phyloP scores from a whole-genome alignment of 108 stramenopile species.

The Stephanodiscus triporus region DNA sequence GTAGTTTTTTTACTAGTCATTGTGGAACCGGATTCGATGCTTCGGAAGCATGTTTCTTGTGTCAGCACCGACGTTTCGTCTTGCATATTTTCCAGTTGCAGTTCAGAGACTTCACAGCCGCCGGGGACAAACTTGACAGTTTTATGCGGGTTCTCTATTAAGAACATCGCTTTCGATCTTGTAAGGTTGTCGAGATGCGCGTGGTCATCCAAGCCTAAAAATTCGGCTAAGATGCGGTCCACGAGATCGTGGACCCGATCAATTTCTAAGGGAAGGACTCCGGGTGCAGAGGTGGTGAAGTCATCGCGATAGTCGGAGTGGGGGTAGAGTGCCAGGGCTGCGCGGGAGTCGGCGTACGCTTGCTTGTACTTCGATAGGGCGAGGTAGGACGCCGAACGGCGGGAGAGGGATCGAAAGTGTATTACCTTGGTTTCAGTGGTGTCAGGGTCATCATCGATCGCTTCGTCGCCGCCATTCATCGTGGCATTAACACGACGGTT shows the following conservation, averaged over 20 bases:
- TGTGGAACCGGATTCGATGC: not conserved
- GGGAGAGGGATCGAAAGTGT: constrained; percentile 63
- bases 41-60: not conserved
- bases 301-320: constrained; percentile 7
- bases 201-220: not conserved
- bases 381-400: constrained; percentile 70
- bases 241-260: constrained; percentile 27
- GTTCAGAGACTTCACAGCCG: not conserved
- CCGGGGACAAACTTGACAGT: not conserved
- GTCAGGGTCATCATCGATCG: not conserved
- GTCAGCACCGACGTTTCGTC: not conserved
- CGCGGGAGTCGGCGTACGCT: constrained; percentile 72
- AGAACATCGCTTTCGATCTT: not conserved
- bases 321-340: constrained; percentile 53
- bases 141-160: not conserved
- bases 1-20: not conserved
- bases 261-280: constrained; percentile 15
- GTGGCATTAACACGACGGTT: not conserved
- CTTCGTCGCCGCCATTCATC: not conserved
- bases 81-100: not conserved
- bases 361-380: constrained; percentile 61
- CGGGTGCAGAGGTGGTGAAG: constrained; percentile 24
- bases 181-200: not conserved
- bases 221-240: constrained; percentile 1
- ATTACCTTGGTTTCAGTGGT: constrained; percentile 14